phyloP scores from a whole-genome alignment of 2,329 filamentous ascomycete species.

The Lecanicillium sp. region DNA sequence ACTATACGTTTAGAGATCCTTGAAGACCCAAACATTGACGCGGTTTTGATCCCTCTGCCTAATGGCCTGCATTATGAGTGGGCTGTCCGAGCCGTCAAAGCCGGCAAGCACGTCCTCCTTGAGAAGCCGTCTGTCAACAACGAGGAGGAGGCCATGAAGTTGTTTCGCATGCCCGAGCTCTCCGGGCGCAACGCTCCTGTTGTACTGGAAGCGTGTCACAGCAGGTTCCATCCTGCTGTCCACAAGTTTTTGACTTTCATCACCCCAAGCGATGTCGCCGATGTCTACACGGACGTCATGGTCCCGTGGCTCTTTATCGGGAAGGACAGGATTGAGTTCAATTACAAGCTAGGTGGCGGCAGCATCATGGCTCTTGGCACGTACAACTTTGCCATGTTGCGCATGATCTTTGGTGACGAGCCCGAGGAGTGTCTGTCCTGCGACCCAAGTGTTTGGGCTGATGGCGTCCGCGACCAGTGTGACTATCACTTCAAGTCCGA shows the following conservation, averaged over 20 bases:
- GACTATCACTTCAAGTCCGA: slow-evolving; percentile 6
- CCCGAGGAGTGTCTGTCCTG: slow-evolving; percentile 1
- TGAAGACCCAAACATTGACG: slow-evolving; percentile 18
- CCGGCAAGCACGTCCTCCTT: slow-evolving; percentile 45
- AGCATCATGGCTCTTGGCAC: slow-evolving; percentile 7
- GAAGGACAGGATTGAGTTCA: slow-evolving; percentile 1
- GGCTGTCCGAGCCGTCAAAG: slow-evolving; percentile 35
- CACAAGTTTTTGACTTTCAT: slow-evolving; percentile 3
- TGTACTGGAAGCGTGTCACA: slow-evolving; percentile 11
- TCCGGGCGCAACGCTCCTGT: too few species aligned
- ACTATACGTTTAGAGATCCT: too few species aligned
- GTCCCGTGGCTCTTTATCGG: not conserved
- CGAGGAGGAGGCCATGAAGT: slow-evolving; percentile 32
- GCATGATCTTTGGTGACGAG: not conserved
- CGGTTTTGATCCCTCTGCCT: slow-evolving; percentile 34
- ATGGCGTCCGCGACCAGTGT: not conserved
- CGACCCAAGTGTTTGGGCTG: not conserved
- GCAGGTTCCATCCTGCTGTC: slow-evolving; percentile 9
- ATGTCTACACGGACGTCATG: slow-evolving; percentile 3
- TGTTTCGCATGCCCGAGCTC: slow-evolving; percentile 8
- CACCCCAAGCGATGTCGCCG: slow-evolving; percentile 5
- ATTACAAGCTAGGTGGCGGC: slow-evolving; percentile 6
- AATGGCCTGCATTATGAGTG: slow-evolving; percentile 39
- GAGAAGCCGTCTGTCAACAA: slow-evolving; percentile 44
- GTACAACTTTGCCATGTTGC: not conserved